These are phyloP conservation scores for Acmispon strigosus DNA, from an alignment of 306 rosid species.

Conservation along the genomic window DNA sequence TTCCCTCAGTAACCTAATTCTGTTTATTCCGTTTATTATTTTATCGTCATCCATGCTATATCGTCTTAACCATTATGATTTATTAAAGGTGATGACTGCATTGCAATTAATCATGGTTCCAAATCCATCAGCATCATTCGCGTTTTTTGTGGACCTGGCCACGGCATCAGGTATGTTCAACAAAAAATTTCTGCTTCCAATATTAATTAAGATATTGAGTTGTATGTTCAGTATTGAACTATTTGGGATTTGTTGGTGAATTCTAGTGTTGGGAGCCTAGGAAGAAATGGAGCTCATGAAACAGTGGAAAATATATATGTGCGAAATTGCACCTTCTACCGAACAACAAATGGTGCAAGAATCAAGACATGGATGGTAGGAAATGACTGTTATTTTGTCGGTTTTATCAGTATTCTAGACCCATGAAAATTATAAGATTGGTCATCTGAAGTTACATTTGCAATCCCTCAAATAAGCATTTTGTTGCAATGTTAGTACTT, in stretches of 20 bases:
- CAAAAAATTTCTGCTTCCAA: neutral
- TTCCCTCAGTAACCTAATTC: too few species aligned
- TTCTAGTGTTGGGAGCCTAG: conserved; percentile 45
- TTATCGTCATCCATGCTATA: too few species aligned
- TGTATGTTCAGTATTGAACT: neutral
- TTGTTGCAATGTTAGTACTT: too few species aligned
- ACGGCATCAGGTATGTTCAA: conserved; percentile 40
- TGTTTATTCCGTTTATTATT: too few species aligned
- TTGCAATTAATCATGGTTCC: conserved; percentile 33
- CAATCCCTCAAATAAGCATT: too few species aligned
- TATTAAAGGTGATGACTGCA: conserved; percentile 45
- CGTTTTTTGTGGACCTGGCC: conserved; percentile 50
- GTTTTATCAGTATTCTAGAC: too few species aligned
- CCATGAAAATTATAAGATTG: too few species aligned
- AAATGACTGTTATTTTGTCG: neutral
- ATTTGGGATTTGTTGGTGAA: neutral
- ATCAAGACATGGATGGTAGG: conserved; percentile 48
- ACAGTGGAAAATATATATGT: conserved; percentile 42
- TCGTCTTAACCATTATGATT: too few species aligned
- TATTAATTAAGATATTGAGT: too few species aligned
- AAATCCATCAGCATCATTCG: conserved; percentile 16
- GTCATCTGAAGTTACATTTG: too few species aligned
- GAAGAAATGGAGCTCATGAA: conserved; percentile 10
- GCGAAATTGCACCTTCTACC: conserved; percentile 24
- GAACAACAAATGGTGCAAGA: conserved; percentile 41